phyloP scores from a whole-genome alignment of 2,329 filamentous ascomycete species.

The Alternaria novae-zelandiae region DNA sequence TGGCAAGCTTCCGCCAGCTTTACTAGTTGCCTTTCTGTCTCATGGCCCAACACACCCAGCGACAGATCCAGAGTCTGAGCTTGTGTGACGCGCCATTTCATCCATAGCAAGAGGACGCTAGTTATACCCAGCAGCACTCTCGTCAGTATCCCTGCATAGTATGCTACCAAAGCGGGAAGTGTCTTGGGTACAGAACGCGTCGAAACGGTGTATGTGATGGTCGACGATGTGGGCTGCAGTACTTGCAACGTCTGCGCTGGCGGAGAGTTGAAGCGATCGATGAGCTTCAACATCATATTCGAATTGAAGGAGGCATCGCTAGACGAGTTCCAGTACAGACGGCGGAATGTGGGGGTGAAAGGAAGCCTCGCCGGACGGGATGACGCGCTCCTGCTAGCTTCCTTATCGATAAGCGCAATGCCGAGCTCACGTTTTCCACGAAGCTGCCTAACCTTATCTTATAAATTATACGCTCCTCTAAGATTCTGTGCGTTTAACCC shows the following conservation, averaged over 20 bases:
- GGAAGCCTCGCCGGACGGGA: background rate
- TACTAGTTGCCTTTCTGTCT: conserved; percentile 29
- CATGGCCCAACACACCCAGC: conserved; percentile 8
- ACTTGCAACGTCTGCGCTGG: conserved; percentile 32
- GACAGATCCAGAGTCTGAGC: conserved; percentile 5
- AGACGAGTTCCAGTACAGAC: background rate
- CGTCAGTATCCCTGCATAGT: conserved; percentile 53
- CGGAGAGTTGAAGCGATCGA: conserved; percentile 37
- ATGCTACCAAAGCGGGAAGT: conserved; percentile 53
- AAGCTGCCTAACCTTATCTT: background rate
- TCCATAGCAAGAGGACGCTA: conserved; percentile 48
- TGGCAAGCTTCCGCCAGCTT: conserved; percentile 48
- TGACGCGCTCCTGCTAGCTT: conserved; percentile 12
- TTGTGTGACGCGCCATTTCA: conserved; percentile 27
- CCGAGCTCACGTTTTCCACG: background rate
- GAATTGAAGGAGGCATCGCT: background rate
- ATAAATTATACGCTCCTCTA: no score
- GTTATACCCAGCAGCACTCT: conserved; percentile 53
- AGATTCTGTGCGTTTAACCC: no score
- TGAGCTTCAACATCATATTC: conserved; percentile 21
- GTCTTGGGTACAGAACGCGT: conserved; percentile 67
- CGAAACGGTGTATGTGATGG: conserved; percentile 90
- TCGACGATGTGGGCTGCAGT: conserved; percentile 71
- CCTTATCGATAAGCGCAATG: conserved; percentile 7
- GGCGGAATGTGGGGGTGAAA: conserved; percentile 7